These are phyloP conservation scores for Leptographium galeiforme DNA, from an alignment of 2,329 filamentous ascomycete genomes.

Conservation along the genomic window DNA sequence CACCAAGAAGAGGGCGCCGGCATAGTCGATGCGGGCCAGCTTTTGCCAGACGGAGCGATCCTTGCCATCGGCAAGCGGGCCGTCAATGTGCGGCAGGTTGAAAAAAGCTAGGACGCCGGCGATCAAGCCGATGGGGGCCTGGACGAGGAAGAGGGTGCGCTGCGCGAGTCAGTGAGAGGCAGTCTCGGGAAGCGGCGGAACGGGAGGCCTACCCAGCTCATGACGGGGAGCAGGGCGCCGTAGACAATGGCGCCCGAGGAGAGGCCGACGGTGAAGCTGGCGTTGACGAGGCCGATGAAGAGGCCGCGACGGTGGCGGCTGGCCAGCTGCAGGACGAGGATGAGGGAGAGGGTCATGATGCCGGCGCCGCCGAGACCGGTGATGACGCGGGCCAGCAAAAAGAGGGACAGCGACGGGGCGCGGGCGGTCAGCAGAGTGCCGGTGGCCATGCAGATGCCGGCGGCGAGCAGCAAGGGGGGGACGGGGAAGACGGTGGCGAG, in stretches of 20 bases:
- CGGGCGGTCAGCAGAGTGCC: constrained; percentile 53
- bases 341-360: constrained; percentile 58
- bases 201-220: constrained; percentile 52
- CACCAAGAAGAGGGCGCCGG: constrained; percentile 55
- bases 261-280: constrained; percentile 28
- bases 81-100: constrained; percentile 41
- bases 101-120: constrained; percentile 50
- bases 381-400: constrained; percentile 55
- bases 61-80: constrained; percentile 12
- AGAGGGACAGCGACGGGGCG: constrained; percentile 44
- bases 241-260: constrained; percentile 19
- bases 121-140: constrained; percentile 49
- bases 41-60: constrained; percentile 33
- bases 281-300: constrained; percentile 61
- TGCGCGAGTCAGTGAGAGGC: constrained; percentile 16
- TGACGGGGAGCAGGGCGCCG: constrained; percentile 20
- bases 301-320: constrained; percentile 54
- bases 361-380: constrained; percentile 59
- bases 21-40: constrained; percentile 58
- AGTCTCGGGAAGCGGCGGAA: no score
- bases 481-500: constrained; percentile 63
- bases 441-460: constrained; percentile 41
- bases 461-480: constrained; percentile 47
- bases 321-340: constrained; percentile 63
- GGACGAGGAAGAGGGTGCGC: constrained; percentile 61